Base-by-base conservation (phyloP, 2,329 filamentous ascomycete genomes). In the Pseudogymnoascus destructans region DNA sequence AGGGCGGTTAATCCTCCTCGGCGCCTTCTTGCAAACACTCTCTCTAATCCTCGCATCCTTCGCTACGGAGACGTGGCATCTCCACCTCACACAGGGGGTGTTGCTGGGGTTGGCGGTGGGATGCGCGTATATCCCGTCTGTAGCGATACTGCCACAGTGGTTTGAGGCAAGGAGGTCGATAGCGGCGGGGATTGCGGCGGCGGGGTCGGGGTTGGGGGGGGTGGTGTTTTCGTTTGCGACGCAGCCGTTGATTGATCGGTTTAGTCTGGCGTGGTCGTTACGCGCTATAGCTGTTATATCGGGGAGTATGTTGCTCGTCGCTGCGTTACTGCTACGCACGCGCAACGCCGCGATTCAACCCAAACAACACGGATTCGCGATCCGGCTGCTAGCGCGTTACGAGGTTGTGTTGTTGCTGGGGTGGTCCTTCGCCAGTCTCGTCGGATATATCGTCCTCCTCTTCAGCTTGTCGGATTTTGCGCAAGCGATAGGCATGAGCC, bases 61-160 rank as follows among this genome's bases (percentile, higher is more conserved):
- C 56, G 73, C 79, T 0, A 73, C 64, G 0, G 58, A 73, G 7
- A 77, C 80, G 10, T 84, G 80, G 80, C 80, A 84, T 8, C 70
- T 85, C 0, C 82, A 82, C 59, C 71, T 85, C 0, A 74, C 72
- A 1, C 81, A 84, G 61, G 81, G 81, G 0, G 66, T 82, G 0
- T 77, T 78, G 58, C 82, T 84, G 57, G 81, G 82, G 0, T 72
- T 76, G 60, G 82, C 81, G 0, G 79, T 84, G 72, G 81, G 81
- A 0, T 78, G 84, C 52, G 66, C 80, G 0, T 84, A 81, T 61
- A 75, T 82, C 0, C 76, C 76, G 0, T 73, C 72, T 1, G 75
- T 79, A 0, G 75, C 74, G 1, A 75, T 84, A 1, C 69, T 79
- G 0, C 74, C 80, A 0, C 79, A 82, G 63, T 84, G 81, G 80